Conservation (phyloP, 768 basidiomycete species). For the Chalciporus pseudorubinellus region DNA sequence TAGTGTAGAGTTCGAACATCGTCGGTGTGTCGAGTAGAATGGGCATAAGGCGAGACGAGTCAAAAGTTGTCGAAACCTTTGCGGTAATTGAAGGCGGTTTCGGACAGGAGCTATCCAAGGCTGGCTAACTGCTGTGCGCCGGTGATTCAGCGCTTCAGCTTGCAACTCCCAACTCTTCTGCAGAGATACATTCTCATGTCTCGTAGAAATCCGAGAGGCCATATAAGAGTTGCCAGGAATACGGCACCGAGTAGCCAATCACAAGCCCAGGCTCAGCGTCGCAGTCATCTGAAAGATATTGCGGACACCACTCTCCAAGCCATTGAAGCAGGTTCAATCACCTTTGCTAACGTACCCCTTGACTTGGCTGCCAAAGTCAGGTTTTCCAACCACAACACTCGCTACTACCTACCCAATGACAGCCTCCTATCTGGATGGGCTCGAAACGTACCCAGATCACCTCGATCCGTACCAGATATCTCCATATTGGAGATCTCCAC, state of each 20-base stretch:
- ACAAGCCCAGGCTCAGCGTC: constrained; percentile 4
- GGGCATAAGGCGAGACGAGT: no score
- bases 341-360: constrained; percentile 25
- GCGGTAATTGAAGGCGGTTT: no score
- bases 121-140: no score
- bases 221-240: not conserved
- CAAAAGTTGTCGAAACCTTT: no score
- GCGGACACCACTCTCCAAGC: constrained; percentile 51
- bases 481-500: constrained; percentile 63
- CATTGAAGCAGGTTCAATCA: constrained; percentile 46
- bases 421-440: constrained; percentile 49
- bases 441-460: constrained; percentile 8
- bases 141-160: not conserved
- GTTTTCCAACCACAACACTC: constrained; percentile 42
- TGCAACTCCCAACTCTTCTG: not conserved
- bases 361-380: constrained; percentile 35
- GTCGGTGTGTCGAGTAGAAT: no score
- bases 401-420: constrained; percentile 50
- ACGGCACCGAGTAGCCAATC: not conserved
- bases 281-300: constrained; percentile 35
- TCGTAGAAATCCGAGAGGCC: not conserved
- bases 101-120: no score
- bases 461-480: constrained; percentile 32
- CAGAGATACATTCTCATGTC: not conserved
- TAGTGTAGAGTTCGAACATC: no score